Evolutionary conservation across 768 basidiomycete species (phyloP), one percentile per base, ranked within the genome.

Genomic region (Tylopilus cervinicoccineus): DNA sequence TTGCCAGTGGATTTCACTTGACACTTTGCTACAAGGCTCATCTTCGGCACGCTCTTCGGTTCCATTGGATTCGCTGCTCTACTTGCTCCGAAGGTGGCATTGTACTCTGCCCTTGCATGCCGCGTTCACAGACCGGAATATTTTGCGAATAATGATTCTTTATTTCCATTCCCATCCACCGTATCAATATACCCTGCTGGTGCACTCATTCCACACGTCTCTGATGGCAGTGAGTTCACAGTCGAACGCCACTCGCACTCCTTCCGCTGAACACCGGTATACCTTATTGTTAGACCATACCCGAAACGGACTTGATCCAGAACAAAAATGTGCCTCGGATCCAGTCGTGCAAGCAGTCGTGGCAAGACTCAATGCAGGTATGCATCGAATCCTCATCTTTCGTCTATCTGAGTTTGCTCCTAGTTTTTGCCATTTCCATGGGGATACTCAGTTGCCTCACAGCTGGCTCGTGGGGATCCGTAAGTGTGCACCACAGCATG

Each of bases 401-500:
- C 2, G 12, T 43, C n/a, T 45, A 14, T 40, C 32, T 53, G 6
- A 52, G 45, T 26, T 19, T 47, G n/a, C 20, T 13, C 14, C 2
- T 55, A 90, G 86, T 76, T 19, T 82, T 88, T 61, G 66, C 79
- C 0, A 72, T 83, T 3, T 71, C 76, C 9, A 80, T 80, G 70
- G 93, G 93, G 9, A 65, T 90, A 43, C 70, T 95, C 28, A 76
- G 81, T 27, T 87, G 88, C 52, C 60, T 93, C 28, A 92, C 90
- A 3, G 83, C 85, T 12, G 88, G 80, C 3, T 93, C 83, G 79
- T 95, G 93, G 93, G 86, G 87, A 47, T 76, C 84, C 45, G 86
- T 87, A 66, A 64, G 84, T 72, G 48, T 41, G 28, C 50, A 26
- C 16, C 38, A 42, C 33, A n/a, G 8, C 20, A 24, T 8, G 19